Conservation (phyloP, 164 flowering plant genomes). For the Kalanchoe fedtschenkoi region DNA sequence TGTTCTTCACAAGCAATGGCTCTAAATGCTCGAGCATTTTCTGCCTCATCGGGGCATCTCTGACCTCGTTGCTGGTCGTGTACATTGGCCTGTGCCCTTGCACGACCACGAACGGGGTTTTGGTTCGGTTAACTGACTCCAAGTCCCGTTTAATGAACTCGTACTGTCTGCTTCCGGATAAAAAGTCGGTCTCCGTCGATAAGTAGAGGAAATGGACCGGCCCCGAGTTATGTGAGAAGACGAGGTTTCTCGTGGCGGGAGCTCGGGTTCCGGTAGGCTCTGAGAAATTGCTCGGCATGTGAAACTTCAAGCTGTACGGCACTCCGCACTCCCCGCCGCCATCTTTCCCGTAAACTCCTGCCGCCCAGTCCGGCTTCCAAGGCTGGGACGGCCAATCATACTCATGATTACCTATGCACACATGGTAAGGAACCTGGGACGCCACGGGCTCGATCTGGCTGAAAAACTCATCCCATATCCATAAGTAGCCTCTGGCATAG, state of each 20-base stretch:
- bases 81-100: conserved; percentile 99
- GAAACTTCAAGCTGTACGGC: conserved; percentile 78
- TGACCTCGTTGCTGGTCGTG: conserved; percentile 64
- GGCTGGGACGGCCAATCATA: conserved; percentile 94
- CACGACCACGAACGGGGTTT: conserved; percentile 79
- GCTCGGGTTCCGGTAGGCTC: conserved; percentile 60
- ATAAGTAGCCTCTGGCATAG: conserved; percentile 90
- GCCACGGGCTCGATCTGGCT: conserved; percentile 81
- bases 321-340: conserved; percentile 99
- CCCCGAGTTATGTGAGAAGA: conserved; percentile 66
- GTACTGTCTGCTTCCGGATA: conserved; percentile 65
- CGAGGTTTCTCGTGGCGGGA: conserved; percentile 72
- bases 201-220: conserved; percentile 78
- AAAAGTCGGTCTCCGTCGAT: conserved; percentile 91
- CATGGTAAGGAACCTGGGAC: conserved; percentile 74
- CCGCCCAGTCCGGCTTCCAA: conserved; percentile 86
- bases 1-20: conserved; percentile 71
- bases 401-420: conserved; percentile 96
- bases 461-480: conserved; percentile 95
- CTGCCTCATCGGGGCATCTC: conserved; percentile 52
- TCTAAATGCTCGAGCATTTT: conserved; percentile 63
- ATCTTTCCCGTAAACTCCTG: conserved; percentile 39
- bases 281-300: conserved; percentile 94
- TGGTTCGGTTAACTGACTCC: conserved; percentile 54
- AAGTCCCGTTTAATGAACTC: conserved; percentile 60